Percentiles rank a stretch among this genome's conserved stretches.
Conservation (phyloP, 2,329 filamentous ascomycete genomes). For the Epichloe sibirici region DNA sequence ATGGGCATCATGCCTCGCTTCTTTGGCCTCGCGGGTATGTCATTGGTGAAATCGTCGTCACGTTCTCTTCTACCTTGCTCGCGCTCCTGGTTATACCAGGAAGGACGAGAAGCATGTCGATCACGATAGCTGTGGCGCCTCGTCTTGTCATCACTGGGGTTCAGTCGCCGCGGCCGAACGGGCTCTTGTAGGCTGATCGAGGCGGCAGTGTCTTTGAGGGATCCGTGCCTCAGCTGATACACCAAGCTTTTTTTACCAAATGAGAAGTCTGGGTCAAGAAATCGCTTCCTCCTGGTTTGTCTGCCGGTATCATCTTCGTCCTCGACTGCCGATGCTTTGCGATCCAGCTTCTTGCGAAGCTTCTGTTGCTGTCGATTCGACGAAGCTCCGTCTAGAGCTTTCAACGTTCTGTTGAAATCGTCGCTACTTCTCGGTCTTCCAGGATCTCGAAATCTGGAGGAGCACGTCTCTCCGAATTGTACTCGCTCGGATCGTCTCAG, state of each 20-base stretch:
- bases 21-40: constrained; percentile 2
- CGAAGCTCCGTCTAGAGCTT: constrained; percentile 18
- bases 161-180: constrained; percentile 9
- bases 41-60: background rate
- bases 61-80: background rate
- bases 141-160: background rate
- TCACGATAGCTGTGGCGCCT: background rate
- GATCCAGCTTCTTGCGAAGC: constrained; percentile 40
- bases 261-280: constrained; percentile 33
- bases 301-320: constrained; percentile 21
- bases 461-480: constrained; percentile 14
- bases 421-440: constrained; percentile 8
- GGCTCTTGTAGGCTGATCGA: constrained; percentile 15
- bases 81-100: background rate
- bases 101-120: background rate
- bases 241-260: constrained; percentile 47
- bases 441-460: constrained; percentile 6
- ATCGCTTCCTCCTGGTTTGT: constrained; percentile 37
- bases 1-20: constrained; percentile 24
- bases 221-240: constrained; percentile 38
- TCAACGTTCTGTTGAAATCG: constrained; percentile 9
- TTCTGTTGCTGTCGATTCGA: constrained; percentile 25
- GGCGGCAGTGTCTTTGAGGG: constrained; percentile 17
- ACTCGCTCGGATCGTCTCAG: constrained; percentile 38
- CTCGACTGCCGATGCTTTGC: constrained; percentile 23